Conservation (phyloP, 2,329 filamentous ascomycete genomes). For the Paramyrothecium roridum region DNA sequence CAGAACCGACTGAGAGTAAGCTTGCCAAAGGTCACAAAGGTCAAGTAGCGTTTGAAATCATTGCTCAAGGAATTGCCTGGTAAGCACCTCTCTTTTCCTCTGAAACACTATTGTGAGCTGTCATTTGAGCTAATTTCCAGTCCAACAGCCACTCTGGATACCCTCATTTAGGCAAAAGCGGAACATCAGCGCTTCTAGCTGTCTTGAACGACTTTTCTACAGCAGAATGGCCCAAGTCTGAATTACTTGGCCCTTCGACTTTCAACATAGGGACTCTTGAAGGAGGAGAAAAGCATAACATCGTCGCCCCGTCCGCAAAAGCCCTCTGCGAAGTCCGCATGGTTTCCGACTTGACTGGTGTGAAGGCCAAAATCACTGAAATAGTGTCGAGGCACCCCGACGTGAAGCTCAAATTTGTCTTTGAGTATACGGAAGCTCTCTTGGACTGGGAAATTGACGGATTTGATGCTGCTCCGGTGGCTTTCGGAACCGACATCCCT, state of each 20-base stretch:
- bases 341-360: slow-evolving; percentile 26
- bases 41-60: slow-evolving; percentile 37
- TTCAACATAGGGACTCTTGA: slow-evolving; percentile 35
- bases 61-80: slow-evolving; percentile 57
- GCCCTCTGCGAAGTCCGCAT: slow-evolving; percentile 37
- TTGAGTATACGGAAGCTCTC: slow-evolving; percentile 33
- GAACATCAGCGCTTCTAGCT: slow-evolving; percentile 25
- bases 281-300: slow-evolving; percentile 35
- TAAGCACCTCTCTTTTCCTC: slow-evolving; percentile 1
- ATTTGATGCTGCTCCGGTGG: slow-evolving; percentile 30
- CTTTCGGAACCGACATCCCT: slow-evolving; percentile 36
- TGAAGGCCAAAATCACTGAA: slow-evolving; percentile 27
- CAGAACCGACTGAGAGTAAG: slow-evolving; percentile 20
- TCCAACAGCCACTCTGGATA: slow-evolving; percentile 76
- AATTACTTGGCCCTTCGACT: slow-evolving; percentile 33
- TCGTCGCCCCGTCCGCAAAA: slow-evolving; percentile 31
- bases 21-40: slow-evolving; percentile 20
- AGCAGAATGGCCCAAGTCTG: slow-evolving; percentile 26
- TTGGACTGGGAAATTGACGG: slow-evolving; percentile 34
- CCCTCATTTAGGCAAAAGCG: slow-evolving; percentile 48
- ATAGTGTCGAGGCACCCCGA: slow-evolving; percentile 26
- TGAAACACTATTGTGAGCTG: background rate
- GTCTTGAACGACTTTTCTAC: slow-evolving; percentile 26
- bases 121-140: background rate
- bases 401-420: slow-evolving; percentile 28